A percentile compares a stretch with the other conserved stretches of the same genome.
Evolutionary conservation across 306 rosid genomes (phyloP).

Genomic region (Nissolia schottii): DNA sequence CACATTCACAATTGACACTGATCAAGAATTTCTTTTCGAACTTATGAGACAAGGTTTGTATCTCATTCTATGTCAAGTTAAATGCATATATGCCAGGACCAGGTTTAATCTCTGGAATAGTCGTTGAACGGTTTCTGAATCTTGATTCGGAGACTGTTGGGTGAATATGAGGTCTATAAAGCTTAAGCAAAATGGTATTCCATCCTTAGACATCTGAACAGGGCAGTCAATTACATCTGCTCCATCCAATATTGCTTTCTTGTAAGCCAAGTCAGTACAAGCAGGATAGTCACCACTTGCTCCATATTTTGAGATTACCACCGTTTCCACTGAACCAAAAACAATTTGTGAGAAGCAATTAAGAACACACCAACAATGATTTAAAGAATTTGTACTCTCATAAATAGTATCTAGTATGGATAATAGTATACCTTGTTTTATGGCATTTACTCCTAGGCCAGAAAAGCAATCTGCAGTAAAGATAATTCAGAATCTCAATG

Average conservation of each 20-base stretch:
- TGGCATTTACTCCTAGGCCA: constrained; percentile 45
- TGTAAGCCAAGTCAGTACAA: constrained; percentile 64
- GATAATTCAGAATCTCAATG: no score
- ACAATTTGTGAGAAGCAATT: background rate
- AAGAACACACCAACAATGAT: no score
- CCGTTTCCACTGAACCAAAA: constrained; percentile 43
- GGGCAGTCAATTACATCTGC: constrained; percentile 83
- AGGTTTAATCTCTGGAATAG: constrained; percentile 46
- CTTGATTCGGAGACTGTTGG: constrained; percentile 57
- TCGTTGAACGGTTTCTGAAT: constrained; percentile 28
- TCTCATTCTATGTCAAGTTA: constrained; percentile 60
- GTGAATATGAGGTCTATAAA: constrained; percentile 66
- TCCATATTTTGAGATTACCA: constrained; percentile 80
- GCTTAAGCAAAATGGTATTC: constrained; percentile 71
- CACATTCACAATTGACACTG: no score
- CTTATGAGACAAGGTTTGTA: constrained; percentile 64
- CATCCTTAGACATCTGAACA: constrained; percentile 78
- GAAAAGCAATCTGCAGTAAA: constrained; percentile 78
- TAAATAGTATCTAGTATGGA: no score
- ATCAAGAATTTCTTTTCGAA: constrained; percentile 23
- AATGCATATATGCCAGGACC: constrained; percentile 68
- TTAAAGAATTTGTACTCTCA: no score
- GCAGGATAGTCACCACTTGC: constrained; percentile 86
- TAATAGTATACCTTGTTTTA: constrained; percentile 43
- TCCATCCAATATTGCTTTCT: constrained; percentile 63